Evolutionary conservation across 768 basidiomycete species (phyloP).

Genomic region (Gymnopilus junonius): DNA sequence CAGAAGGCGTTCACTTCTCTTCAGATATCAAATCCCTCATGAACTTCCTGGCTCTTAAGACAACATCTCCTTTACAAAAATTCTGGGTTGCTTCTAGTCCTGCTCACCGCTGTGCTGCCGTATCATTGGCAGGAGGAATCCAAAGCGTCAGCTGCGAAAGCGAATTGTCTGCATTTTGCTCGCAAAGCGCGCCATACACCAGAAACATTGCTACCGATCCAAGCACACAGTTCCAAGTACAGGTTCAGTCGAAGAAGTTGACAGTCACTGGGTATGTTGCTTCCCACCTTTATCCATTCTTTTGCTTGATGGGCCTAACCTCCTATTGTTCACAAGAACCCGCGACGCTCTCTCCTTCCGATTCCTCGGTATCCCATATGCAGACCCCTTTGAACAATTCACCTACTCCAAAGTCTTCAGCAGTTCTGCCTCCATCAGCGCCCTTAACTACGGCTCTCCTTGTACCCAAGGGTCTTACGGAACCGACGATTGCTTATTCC

Average conservation of each 20-base stretch:
- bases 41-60: conserved; percentile 17
- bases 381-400: conserved; percentile 46
- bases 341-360: conserved; percentile 54
- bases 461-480: conserved; percentile 34
- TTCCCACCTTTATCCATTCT: neutral
- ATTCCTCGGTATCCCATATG: conserved; percentile 57
- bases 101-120: conserved; percentile 18
- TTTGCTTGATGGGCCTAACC: neutral
- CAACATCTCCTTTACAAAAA: conserved; percentile 4
- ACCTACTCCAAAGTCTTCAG: conserved; percentile 42
- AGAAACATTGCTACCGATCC: conserved; percentile 26
- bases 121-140: conserved; percentile 18
- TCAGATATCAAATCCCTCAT: conserved; percentile 20
- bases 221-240: conserved; percentile 25
- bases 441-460: conserved; percentile 34
- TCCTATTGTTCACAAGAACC: conserved; percentile 28
- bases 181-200: conserved; percentile 33
- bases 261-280: conserved; percentile 27
- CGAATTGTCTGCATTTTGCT: conserved; percentile 29
- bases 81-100: conserved; percentile 23
- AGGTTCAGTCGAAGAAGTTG: conserved; percentile 28
- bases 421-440: conserved; percentile 31
- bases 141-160: conserved; percentile 21
- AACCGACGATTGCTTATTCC: conserved; percentile 49
- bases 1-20: conserved; percentile 23